Evolutionary conservation across 2,329 filamentous ascomycete species (phyloP), one percentile per base, ranked within the genome.

Genomic region (Atkinsonella hypoxylon): DNA sequence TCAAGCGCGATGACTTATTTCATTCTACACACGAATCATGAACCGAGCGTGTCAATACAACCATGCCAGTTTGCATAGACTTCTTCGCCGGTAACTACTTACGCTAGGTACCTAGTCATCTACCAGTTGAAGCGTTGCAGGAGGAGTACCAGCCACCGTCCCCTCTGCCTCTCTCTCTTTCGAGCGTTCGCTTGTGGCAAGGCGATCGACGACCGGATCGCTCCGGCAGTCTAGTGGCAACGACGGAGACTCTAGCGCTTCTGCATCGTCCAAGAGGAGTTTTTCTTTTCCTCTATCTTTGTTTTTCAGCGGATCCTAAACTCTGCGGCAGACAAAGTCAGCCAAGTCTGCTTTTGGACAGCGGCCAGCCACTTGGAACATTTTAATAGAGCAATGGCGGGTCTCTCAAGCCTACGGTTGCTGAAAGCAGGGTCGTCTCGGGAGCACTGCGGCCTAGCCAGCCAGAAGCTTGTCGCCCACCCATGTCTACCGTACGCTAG

Each of bases 401-500:
- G 31, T 32, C 42, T 45, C 42, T 18, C n/a, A 15, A 32, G 26
- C 42, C 39, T 46, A 40, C 50, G 32, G 45, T 41, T 52, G 45
- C 55, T 43, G 52, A 42, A 50, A 51, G 40, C 54, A 51, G 52
- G 26, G 49, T 40, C 52, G 39, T 49, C 26, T 54, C 54, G 55
- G 54, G 51, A 56, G 52, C 51, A 54, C 50, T 49, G 54, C 55
- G 54, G 54, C 45, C 51, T 45, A 47, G 50, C 45, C 51, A 50
- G 47, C 47, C 40, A 48, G 34, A 45, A 48, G 46, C 49, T 44
- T 42, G 51, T 48, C 42, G 10, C 43, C 20, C 38, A 41, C 42
- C 45, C 47, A 18, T 49, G 51, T 48, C 42, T n/a, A 26, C 45
- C 32, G 36, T 31, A 50, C 15, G 48, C 46, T 38, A 48, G 50